Conservation (phyloP, 139 green algal species). For the Tetradesmus lagerheimii region DNA sequence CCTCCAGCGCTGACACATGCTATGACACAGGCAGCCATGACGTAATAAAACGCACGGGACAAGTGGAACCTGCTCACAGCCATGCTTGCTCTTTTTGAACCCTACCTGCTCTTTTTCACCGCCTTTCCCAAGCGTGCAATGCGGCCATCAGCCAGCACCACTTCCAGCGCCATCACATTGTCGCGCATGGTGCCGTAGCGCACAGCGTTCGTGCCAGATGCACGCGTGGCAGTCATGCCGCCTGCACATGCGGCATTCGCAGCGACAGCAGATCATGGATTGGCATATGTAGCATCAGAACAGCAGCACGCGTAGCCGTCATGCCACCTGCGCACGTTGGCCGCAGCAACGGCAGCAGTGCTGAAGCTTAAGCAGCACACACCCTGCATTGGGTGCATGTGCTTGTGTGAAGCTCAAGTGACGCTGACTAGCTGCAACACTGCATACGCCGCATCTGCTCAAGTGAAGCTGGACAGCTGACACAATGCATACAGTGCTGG, state of each 20-base stretch:
- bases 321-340: too few species aligned
- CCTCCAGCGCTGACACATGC: background rate
- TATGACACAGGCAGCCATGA: background rate
- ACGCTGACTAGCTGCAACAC: too few species aligned
- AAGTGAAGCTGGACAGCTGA: background rate
- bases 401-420: too few species aligned
- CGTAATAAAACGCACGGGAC: too few species aligned
- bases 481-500: too few species aligned
- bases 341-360: too few species aligned
- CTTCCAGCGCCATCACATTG: conserved; percentile 70
- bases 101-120: conserved; percentile 43
- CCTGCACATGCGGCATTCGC: conserved; percentile 42
- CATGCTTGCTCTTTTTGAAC: conserved; percentile 55
- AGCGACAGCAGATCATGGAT: background rate
- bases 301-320: too few species aligned
- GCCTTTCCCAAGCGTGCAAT: conserved; percentile 35
- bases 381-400: conserved; percentile 44
- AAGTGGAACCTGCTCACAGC: background rate
- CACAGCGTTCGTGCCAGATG: conserved; percentile 75
- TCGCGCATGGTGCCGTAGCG: conserved; percentile 82
- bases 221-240: conserved; percentile 73
- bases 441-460: background rate
- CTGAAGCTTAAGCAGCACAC: too few species aligned
- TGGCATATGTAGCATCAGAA: too few species aligned
- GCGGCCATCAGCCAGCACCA: conserved; percentile 66